phyloP scores from a whole-genome alignment of 2,329 filamentous ascomycete genomes.

The Xylariaceae sp. region DNA sequence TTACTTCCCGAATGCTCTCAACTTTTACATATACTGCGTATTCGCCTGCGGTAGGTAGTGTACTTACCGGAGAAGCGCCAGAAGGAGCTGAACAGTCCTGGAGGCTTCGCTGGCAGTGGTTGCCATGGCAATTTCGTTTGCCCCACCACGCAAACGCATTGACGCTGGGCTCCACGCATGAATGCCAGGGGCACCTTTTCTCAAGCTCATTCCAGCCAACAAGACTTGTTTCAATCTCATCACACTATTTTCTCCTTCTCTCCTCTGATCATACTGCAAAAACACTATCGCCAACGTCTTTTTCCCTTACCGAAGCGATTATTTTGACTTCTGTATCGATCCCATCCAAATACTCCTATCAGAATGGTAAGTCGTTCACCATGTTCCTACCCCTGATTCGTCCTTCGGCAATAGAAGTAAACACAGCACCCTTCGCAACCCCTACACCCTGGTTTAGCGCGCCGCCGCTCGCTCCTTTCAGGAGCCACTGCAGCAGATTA shows the following conservation, averaged over 20 bases:
- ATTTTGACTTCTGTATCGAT: constrained; percentile 10
- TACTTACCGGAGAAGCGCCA: no score
- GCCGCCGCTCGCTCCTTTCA: constrained; percentile 18
- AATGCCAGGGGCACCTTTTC: constrained; percentile 28
- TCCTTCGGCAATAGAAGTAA: constrained; percentile 27
- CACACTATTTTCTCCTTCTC: constrained; percentile 22
- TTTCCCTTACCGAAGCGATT: constrained; percentile 15
- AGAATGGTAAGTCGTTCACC: constrained; percentile 36
- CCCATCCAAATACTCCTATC: not conserved
- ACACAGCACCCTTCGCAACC: constrained; percentile 38
- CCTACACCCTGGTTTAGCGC: constrained; percentile 40
- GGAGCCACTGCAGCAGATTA: constrained; percentile 30
- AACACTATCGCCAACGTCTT: constrained; percentile 35
- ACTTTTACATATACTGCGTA: no score
- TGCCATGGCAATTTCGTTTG: constrained; percentile 39
- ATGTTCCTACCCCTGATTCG: constrained; percentile 20
- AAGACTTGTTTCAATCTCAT: constrained; percentile 29
- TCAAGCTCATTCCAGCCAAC: constrained; percentile 30
- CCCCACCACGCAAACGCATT: constrained; percentile 27
- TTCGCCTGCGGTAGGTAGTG: no score
- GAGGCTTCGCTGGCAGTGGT: constrained; percentile 24
- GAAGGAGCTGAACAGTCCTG: no score
- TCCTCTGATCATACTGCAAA: constrained; percentile 31
- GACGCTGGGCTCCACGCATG: constrained; percentile 19
- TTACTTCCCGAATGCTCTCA: no score